Evolutionary conservation across 805 yeast genomes (phyloP).

Genomic region (Kodamaea neixiangensis): DNA sequence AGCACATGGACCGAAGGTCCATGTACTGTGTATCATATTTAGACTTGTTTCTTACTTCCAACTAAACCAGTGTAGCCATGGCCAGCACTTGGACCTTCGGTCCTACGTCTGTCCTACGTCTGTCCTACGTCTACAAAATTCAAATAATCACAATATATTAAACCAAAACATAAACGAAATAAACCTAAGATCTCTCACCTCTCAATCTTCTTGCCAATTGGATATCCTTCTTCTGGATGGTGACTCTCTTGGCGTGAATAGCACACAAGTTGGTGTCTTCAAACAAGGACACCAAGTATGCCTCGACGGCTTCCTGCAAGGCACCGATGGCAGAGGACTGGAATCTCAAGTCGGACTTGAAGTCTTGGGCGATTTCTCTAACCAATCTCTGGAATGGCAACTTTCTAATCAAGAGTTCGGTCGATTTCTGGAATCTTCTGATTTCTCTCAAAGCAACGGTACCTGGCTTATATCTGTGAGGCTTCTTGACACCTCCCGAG

Average conservation of each 20-base stretch:
- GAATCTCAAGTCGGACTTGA: constrained; percentile 49
- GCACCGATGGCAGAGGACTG: constrained; percentile 51
- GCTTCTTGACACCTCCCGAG: constrained; percentile 50
- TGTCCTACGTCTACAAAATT: background rate
- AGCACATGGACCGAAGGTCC: too few species aligned
- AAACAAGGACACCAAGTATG: constrained; percentile 47
- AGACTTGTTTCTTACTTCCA: too few species aligned
- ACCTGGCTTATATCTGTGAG: constrained; percentile 53
- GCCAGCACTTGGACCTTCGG: too few species aligned
- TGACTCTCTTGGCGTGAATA: constrained; percentile 51
- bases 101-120: too few species aligned
- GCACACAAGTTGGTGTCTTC: constrained; percentile 53
- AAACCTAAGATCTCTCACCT: constrained; percentile 45
- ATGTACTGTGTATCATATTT: too few species aligned
- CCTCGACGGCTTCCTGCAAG: constrained; percentile 49
- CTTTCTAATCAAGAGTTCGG: constrained; percentile 49
- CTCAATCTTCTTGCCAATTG: constrained; percentile 52
- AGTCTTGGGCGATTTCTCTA: constrained; percentile 50
- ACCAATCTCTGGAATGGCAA: constrained; percentile 51
- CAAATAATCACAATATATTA: background rate
- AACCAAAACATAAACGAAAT: constrained; percentile 2
- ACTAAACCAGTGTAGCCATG: too few species aligned
- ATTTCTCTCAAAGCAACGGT: constrained; percentile 52
- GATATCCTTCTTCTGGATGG: constrained; percentile 50
- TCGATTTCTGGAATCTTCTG: constrained; percentile 50